These are phyloP conservation scores for Penicillium riverlandense DNA, from an alignment of 495 filamentous ascomycete genomes.

Conservation along the genomic window DNA sequence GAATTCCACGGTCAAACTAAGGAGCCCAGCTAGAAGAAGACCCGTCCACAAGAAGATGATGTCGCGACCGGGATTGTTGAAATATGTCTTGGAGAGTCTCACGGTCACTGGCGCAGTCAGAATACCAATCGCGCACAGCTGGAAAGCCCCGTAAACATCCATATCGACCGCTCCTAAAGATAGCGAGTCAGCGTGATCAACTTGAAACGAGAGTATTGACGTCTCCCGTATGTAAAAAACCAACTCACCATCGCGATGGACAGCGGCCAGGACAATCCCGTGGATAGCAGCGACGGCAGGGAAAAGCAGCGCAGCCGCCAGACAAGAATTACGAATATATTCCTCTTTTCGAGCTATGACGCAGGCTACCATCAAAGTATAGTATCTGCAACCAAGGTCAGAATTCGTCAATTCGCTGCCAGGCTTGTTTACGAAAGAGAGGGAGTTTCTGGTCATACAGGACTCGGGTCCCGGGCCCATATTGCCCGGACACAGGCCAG, in stretches of 20 bases:
- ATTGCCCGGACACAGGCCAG: slow-evolving; percentile 55
- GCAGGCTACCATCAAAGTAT: slow-evolving; percentile 50
- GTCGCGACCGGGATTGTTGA: slow-evolving; percentile 51
- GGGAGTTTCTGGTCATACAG: slow-evolving; percentile 33
- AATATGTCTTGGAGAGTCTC: slow-evolving; percentile 49
- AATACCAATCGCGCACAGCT: slow-evolving; percentile 55
- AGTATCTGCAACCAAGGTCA: slow-evolving; percentile 39
- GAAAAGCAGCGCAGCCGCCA: slow-evolving; percentile 54
- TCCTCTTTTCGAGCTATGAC: slow-evolving; percentile 48
- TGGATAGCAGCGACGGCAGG: slow-evolving; percentile 55
- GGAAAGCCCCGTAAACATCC: slow-evolving; percentile 58
- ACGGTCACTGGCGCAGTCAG: slow-evolving; percentile 52
- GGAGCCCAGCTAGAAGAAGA: slow-evolving; percentile 47
- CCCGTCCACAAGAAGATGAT: slow-evolving; percentile 55
- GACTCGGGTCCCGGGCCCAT: slow-evolving; percentile 47
- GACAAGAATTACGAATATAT: slow-evolving; percentile 50
- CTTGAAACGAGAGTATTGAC: too few relatives aligned
- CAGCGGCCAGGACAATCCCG: slow-evolving; percentile 46
- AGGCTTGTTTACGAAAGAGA: not conserved
- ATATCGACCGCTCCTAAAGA: slow-evolving; percentile 49
- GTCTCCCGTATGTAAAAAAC: not conserved
- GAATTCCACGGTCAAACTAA: slow-evolving; percentile 53
- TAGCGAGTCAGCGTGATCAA: not conserved
- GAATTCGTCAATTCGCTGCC: not conserved
- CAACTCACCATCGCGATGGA: slow-evolving; percentile 44